Base-by-base conservation (phyloP, 495 filamentous ascomycete species). In the Lasiosphaeria miniovina region DNA sequence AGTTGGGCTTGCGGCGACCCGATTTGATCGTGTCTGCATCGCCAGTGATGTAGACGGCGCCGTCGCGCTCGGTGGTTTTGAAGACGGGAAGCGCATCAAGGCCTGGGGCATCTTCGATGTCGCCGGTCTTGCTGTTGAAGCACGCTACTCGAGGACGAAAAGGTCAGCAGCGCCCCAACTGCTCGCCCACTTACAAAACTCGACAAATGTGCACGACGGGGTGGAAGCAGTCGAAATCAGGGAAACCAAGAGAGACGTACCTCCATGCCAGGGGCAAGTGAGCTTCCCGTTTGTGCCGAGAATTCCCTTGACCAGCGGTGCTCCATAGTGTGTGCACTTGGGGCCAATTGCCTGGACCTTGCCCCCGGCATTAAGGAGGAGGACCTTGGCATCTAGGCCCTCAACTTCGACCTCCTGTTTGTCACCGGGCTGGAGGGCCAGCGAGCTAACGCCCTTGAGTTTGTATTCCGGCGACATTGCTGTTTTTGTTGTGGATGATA, bases 241-340 rank as follows among this genome's bases (percentile, higher is more conserved):
- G 24, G 24, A 24, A 24, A 24, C 24, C 24, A 24, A 24, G 24
- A 24, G 46, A 43, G 34, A 76, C 80, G 41, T 71, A 93, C 90
- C 90, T 77, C 92, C 92, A 72, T 96, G 92, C 94, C 95, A 98
- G 1, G 93, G 89, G 71, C 94, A 98, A 14, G 90, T 95, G 36
- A 98, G 74, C 50, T 91, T 77, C 1, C 94, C 94, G 64, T 92
- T 87, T 4, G 84, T 84, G 4, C 89, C 88, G 50, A 98, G 74
- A 11, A 98, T 85, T 40, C 94, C 94, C 51, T 87, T 84, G 62
- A 87, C 86, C 64, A 98, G 76, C 6, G 94, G 95, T 4, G 93
- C 94, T 4, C 77, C 92, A 70, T 93, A 96, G 81, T 97, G 94
- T 7, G 95, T 96, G 74, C 94, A 98, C 52, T 86, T 90, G n/a